Base-by-base conservation (phyloP, 1,139 yeast genomes). In the Saccharomyces hybrid region DNA sequence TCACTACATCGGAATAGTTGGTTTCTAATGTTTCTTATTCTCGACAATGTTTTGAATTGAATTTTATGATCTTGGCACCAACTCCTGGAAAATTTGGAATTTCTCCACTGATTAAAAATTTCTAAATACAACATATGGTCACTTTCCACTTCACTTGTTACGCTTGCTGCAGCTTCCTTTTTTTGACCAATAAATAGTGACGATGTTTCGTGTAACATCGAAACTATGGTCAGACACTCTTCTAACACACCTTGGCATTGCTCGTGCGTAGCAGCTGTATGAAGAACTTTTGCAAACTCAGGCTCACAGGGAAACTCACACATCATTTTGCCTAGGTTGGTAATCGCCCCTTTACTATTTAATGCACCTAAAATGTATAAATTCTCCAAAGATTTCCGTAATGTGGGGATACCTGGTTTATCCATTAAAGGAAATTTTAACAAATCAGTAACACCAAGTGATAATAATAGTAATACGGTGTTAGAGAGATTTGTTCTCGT, bases 231-330 rank as follows among this genome's bases (percentile, higher is more conserved):
- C 4, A 88, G 62, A 0, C 90, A 81, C 52, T 87, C 89, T 1
- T 78, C 78, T 1, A 82, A 76, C 2, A 60, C 64, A 9, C 71
- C 71, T 34, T 57, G 51, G 53, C 91, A 88, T 0, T 79, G 76
- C 54, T 76, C 78, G 56, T 77, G 76, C 3, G 79, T 78, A 56
- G 95, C 83, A 0, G 84, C 77, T 1, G 91, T 68, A 49, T 67
- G 61, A 28, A 93, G 70, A 1, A 88, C 80, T 67, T 86, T 88
- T 11, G 96, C 85, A 61, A 88, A 78, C 83, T 87, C 87, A 2
- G 97, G 97, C 62, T 88, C 96, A 5, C 91, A 79, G 0, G 99
- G 99, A 61, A 93, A 88, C 63, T 88, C 96, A 2, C 96, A 88
- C 96, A 93, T 88, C 58, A 82, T 81, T 38, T 88, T 74, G 0